Evolutionary conservation across 2,329 filamentous ascomycete genomes (phyloP).

Genomic region (Ophiocordyceps camponoti-leonardi): DNA sequence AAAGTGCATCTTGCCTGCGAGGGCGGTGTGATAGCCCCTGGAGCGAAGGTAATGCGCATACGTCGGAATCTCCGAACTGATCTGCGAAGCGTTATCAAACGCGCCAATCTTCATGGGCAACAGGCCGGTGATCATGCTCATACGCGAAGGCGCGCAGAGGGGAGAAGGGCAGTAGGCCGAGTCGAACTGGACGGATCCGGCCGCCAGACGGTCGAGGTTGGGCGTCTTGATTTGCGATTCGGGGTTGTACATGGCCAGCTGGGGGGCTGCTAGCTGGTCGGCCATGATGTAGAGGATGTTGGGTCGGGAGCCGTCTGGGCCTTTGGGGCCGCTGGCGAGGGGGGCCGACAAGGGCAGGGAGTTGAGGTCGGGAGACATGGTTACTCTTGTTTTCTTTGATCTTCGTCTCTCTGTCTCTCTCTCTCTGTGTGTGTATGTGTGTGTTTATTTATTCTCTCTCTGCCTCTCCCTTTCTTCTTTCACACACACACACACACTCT

Average conservation of each 20-base stretch:
- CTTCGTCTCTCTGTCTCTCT: background rate
- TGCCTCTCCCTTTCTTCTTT: background rate
- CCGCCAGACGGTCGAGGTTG: slow-evolving; percentile 69
- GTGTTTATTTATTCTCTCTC: background rate
- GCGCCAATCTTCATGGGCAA: slow-evolving; percentile 82
- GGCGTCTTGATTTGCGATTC: slow-evolving; percentile 84
- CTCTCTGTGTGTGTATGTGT: background rate
- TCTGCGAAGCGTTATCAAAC: slow-evolving; percentile 79
- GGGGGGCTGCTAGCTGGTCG: slow-evolving; percentile 79
- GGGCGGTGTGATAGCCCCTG: slow-evolving; percentile 73
- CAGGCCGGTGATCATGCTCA: slow-evolving; percentile 87
- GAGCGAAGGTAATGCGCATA: slow-evolving; percentile 82
- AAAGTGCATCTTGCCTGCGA: slow-evolving; percentile 97
- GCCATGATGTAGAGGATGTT: slow-evolving; percentile 73
- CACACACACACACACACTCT: too few species aligned
- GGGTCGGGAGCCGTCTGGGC: slow-evolving; percentile 13
- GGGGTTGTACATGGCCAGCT: slow-evolving; percentile 82
- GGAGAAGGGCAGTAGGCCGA: slow-evolving; percentile 90
- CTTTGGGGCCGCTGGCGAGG: slow-evolving; percentile 10
- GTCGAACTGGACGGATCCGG: slow-evolving; percentile 74
- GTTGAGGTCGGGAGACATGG: slow-evolving; percentile 60
- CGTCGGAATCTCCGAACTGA: slow-evolving; percentile 70
- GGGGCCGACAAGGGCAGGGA: slow-evolving; percentile 42
- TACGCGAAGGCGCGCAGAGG: slow-evolving; percentile 79
- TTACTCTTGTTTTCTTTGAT: background rate